Evolutionary conservation across 371 early-diverging fungal genomes (phyloP), one percentile per base, ranked within the genome.

Genomic region (Nematocida sp.): DNA sequence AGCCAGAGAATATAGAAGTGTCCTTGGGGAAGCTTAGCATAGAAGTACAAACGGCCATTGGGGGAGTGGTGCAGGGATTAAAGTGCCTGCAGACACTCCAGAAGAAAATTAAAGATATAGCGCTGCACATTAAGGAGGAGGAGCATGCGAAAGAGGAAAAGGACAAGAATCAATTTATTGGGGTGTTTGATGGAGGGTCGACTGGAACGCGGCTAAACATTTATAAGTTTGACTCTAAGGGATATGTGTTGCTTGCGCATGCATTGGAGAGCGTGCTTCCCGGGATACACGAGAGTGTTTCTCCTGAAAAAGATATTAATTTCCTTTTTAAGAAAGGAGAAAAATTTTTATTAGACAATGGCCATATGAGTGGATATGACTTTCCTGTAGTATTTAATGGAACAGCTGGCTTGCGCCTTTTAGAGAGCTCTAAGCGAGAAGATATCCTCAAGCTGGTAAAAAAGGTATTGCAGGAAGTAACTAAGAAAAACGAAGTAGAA

Each of bases 171-270:
- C 64, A 66, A 33, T 66, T 66, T 66, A 54, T 66, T 3, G 66
- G 55, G 5, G 66, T 66, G 0, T 66, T 83, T 59, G 83, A 83
- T 66, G 80, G 79, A 30, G 83, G 83, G 5, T 67, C 77, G 9
- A 81, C 83, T 11, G 81, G 82, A 2, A 83, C 82, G 33, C 64
- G 83, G 47, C 49, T 83, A 20, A 80, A 80, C 38, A 66, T 83
- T 5, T 83, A 79, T 66, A 42, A 55, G 30, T 80, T 81, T 64
- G 53, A 64, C 18, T 28, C 55, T 28, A 64, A 77, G 20, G 77
- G 66, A 35, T 39, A 80, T 2, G 18, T 11, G 0, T 25, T 53
- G 26, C 26, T 55, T n/a, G 23, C 18, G 11, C 66, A 66, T 39
- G 13, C 54, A 16, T 33, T 66, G 9, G 33, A 50, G 38, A 66